Percentiles rank a stretch among this genome's conserved stretches.
These are phyloP conservation scores for Inosperma sp. DNA, from an alignment of 768 basidiomycete genomes.

Conservation along the genomic window DNA sequence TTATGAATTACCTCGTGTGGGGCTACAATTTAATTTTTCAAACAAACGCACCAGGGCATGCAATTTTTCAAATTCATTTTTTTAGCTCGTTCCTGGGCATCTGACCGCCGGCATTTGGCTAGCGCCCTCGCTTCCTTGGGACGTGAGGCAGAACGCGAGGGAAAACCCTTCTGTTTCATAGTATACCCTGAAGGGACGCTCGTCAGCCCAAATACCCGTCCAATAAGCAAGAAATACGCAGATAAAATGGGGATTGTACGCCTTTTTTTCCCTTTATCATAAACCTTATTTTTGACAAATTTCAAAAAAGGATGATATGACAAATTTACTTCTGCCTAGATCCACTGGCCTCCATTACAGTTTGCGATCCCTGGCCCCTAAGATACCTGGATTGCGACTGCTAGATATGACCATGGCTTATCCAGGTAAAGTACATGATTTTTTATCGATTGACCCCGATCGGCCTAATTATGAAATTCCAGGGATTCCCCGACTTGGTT, in stretches of 20 bases:
- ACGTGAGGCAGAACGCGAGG: conserved; percentile 57
- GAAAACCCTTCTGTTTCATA: conserved; percentile 73
- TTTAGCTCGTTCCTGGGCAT: conserved; percentile 85
- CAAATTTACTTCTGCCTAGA: conserved; percentile 80
- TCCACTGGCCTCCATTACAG: conserved; percentile 89
- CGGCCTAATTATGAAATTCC: conserved; percentile 5
- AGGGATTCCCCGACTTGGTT: conserved; percentile 76
- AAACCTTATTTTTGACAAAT: not conserved
- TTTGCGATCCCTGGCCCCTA: conserved; percentile 73
- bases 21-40: no score
- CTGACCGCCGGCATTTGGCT: conserved; percentile 68
- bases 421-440: conserved; percentile 53
- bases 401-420: conserved; percentile 93
- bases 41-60: no score
- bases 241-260: conserved; percentile 85
- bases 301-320: conserved; percentile 62
- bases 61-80: conserved; percentile 95
- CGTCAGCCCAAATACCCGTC: conserved; percentile 80
- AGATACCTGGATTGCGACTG: conserved; percentile 70
- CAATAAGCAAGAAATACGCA: conserved; percentile 81
- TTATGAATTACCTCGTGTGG: no score
- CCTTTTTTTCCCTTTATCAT: conserved; percentile 15
- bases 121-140: conserved; percentile 65
- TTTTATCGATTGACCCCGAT: not conserved
- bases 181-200: conserved; percentile 97